Conservation (phyloP, 768 basidiomycete species). For the Suillus hirtellus region DNA sequence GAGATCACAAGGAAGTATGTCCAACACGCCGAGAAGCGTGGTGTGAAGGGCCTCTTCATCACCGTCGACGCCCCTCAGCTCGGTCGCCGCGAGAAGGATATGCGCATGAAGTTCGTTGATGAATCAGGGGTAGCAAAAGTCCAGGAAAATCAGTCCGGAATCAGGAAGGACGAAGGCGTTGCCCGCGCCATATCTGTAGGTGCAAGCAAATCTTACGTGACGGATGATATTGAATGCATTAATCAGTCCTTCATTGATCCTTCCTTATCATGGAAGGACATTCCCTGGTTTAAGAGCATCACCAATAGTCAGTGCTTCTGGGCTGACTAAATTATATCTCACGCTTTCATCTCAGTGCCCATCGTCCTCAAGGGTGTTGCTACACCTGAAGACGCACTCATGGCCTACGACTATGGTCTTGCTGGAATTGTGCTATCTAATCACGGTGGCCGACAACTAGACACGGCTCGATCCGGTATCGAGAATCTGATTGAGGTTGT, state of each 20-base stretch:
- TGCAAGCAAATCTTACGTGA: background rate
- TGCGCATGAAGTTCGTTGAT: conserved; percentile 89
- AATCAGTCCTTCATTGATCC: conserved; percentile 92
- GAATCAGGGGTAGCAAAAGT: conserved; percentile 41
- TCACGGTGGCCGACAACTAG: conserved; percentile 78
- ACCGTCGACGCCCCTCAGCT: conserved; percentile 98
- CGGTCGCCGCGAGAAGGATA: conserved; percentile 93
- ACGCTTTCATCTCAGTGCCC: conserved; percentile 55
- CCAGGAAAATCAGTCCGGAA: conserved; percentile 42
- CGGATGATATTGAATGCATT: background rate
- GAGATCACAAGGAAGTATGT: conserved; percentile 83
- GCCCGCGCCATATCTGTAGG: conserved; percentile 89
- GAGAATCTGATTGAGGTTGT: conserved; percentile 91
- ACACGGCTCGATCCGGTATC: conserved; percentile 84
- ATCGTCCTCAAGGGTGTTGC: conserved; percentile 84
- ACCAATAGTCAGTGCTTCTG: conserved; percentile 50
- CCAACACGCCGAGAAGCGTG: conserved; percentile 85
- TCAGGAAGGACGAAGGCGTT: conserved; percentile 88
- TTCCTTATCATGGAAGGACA: conserved; percentile 71
- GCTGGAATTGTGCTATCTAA: conserved; percentile 85
- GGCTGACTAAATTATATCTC: conserved; percentile 1
- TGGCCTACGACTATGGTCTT: conserved; percentile 76
- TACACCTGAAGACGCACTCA: conserved; percentile 64
- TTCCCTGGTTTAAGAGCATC: conserved; percentile 71
- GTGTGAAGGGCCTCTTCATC: conserved; percentile 92